A percentile compares a stretch with the other conserved stretches of the same genome.
These are phyloP conservation scores for Fraxinus sp. DNA, from an alignment of 305 asterid genomes.

Conservation along the genomic window DNA sequence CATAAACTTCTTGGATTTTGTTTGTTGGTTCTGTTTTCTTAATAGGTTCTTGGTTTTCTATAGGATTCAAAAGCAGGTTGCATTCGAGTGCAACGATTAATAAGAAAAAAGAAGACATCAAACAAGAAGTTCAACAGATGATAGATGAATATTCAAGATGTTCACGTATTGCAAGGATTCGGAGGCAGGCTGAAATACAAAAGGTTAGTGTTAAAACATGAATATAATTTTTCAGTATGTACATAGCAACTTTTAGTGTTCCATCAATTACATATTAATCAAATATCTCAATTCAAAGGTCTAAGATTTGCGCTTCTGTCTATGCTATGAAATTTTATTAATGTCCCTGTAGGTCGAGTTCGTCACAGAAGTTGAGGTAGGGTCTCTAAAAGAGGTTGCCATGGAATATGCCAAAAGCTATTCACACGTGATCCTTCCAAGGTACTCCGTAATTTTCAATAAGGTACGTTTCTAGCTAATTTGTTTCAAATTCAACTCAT, in stretches of 20 bases:
- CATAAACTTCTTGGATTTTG: background rate
- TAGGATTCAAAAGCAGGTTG: constrained; percentile 29
- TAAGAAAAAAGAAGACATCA: constrained; percentile 36
- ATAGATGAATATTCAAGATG: constrained; percentile 25
- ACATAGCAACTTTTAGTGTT: background rate
- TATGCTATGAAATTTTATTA: background rate
- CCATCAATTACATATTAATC: background rate
- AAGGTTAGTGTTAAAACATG: constrained; percentile 33
- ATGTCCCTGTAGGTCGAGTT: constrained; percentile 38
- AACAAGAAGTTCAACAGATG: constrained; percentile 31
- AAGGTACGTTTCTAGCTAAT: background rate
- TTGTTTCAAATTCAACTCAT: background rate
- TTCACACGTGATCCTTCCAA: constrained; percentile 33
- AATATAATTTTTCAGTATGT: background rate
- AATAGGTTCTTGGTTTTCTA: background rate
- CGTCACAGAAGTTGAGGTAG: constrained; percentile 45
- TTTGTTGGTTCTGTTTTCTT: background rate
- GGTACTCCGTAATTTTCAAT: background rate
- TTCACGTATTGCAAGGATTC: constrained; percentile 27
- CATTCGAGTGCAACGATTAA: constrained; percentile 48
- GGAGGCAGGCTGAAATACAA: constrained; percentile 25
- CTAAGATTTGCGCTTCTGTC: background rate
- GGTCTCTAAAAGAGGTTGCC: constrained; percentile 42
- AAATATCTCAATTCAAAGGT: background rate
- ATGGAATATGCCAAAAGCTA: constrained; percentile 32